A percentile compares a stretch with the other conserved stretches of the same genome.
Evolutionary conservation across 306 rosid genomes (phyloP).

Genomic region (Oemleria cerasiformis): DNA sequence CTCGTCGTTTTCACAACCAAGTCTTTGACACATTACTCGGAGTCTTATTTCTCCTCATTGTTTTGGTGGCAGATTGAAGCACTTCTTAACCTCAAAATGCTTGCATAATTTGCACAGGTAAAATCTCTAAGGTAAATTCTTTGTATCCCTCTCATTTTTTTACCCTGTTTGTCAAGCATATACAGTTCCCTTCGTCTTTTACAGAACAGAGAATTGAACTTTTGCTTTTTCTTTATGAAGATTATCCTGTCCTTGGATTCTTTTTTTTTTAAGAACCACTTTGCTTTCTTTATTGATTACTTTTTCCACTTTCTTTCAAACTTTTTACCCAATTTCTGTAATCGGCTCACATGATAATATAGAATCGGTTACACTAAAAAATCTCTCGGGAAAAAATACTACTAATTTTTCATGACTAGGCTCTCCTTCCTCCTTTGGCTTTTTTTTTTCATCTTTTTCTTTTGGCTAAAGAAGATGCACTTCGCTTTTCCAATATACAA

Average conservation of each 20-base stretch:
- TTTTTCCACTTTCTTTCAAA: constrained; percentile 25
- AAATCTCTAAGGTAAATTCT: background rate
- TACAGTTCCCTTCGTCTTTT: constrained; percentile 35
- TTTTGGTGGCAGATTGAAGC: background rate
- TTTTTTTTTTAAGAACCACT: constrained; percentile 24
- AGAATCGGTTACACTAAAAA: too few species aligned
- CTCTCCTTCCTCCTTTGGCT: constrained; percentile 13
- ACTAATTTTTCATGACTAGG: constrained; percentile 23
- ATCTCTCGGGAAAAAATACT: constrained; percentile 14
- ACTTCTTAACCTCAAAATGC: background rate
- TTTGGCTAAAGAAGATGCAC: constrained; percentile 32
- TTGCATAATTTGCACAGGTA: background rate
- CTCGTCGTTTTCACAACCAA: background rate
- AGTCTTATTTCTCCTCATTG: background rate
- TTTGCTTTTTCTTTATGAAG: constrained; percentile 56
- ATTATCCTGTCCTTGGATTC: constrained; percentile 62
- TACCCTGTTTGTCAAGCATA: background rate
- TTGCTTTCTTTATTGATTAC: constrained; percentile 26
- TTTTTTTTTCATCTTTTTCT: constrained; percentile 32
- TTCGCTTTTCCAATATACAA: constrained; percentile 28
- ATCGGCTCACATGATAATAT: too few species aligned
- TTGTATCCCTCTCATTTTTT: background rate
- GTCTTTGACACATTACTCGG: background rate
- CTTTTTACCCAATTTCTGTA: constrained; percentile 1
- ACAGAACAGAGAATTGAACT: constrained; percentile 42